A percentile compares a stretch with the other conserved stretches of the same genome.
Evolutionary conservation across 2,329 filamentous ascomycete genomes (phyloP).

Genomic region (Anisogramma anomala): DNA sequence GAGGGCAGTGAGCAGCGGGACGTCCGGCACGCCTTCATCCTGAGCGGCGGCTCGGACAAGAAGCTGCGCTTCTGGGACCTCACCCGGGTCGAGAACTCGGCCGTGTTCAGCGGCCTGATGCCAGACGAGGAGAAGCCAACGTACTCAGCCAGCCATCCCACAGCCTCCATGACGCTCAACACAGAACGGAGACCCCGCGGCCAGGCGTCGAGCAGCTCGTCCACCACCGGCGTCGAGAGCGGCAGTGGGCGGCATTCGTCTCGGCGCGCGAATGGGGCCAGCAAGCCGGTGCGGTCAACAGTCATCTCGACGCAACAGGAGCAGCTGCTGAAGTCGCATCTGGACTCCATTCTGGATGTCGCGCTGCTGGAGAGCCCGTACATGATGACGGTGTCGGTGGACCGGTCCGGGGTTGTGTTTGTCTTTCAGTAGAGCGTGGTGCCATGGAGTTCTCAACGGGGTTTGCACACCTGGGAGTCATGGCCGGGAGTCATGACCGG

Average conservation of each 20-base stretch:
- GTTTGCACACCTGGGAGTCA: too few relatives aligned
- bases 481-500: too few relatives aligned
- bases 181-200: conserved; percentile 45
- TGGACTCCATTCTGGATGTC: conserved; percentile 81
- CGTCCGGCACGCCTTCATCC: conserved; percentile 66
- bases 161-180: conserved; percentile 51
- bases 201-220: conserved; percentile 20
- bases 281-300: conserved; percentile 56
- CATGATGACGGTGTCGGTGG: conserved; percentile 83
- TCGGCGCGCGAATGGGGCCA: conserved; percentile 5
- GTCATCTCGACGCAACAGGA: conserved; percentile 84
- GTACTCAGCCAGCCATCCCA: conserved; percentile 55
- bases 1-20: conserved; percentile 53
- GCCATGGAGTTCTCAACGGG: neutral
- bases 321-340: conserved; percentile 69
- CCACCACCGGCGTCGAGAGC: too few relatives aligned
- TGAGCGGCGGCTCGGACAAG: conserved; percentile 81
- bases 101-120: conserved; percentile 67
- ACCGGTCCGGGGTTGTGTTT: conserved; percentile 81
- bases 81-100: conserved; percentile 62
- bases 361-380: conserved; percentile 82
- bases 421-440: conserved; percentile 46
- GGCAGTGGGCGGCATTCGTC: conserved; percentile 18
- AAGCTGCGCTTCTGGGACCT: conserved; percentile 93
- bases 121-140: conserved; percentile 60